Base-by-base conservation (phyloP, 805 yeast species). In the Wickerhamomyces strasburgensis region DNA sequence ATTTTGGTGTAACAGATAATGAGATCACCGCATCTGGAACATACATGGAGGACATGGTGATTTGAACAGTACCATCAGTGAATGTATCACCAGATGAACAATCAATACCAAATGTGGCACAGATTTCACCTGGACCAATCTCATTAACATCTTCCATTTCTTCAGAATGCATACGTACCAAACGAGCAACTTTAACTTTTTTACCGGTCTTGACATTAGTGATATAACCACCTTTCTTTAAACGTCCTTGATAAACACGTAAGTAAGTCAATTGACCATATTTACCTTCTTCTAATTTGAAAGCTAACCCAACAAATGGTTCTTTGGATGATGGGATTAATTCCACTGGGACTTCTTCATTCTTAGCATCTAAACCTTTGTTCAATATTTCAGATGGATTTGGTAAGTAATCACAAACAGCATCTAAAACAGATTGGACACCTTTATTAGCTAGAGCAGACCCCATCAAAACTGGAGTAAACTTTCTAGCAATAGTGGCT, bases 401-500 rank as follows among this genome's bases (percentile, higher is more conserved):
- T 31, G 99, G 99, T 54, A 93, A 73, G 64, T 80, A 93, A 60
- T 90, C 97, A 48, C 90, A 90, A 42, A 93, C 95, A 28, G 97
- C 93, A 61, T 93, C 97, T 51, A 93, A 71, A 26, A 90, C 96
- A 16, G 89, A 89, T 69, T 93, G 99, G 47, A 93, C 74, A 63
- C 97, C 96, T 48, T 81, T 85, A 68, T 93, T 93, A 40, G 98
- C 98, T 47, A 93, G 72, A 14, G 99, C 99, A 34, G 97, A 87
- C 16, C 99, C 99, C 97, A 93, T 93, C 48, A 90, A 70, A n/a
- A 93, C 98, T n/a, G 99, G 98, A 11, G 98, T 87, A 70, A 93
- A 93, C 59, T 76, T 84, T 67, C 97, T 80, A 23, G 89, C 95
- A 64, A 90, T 90, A 14, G 99, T 93, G 34, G 97, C 75, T 55